These are phyloP conservation scores for Zymoseptoria brevis DNA, from an alignment of 2,329 filamentous ascomycete genomes.

Conservation along the genomic window DNA sequence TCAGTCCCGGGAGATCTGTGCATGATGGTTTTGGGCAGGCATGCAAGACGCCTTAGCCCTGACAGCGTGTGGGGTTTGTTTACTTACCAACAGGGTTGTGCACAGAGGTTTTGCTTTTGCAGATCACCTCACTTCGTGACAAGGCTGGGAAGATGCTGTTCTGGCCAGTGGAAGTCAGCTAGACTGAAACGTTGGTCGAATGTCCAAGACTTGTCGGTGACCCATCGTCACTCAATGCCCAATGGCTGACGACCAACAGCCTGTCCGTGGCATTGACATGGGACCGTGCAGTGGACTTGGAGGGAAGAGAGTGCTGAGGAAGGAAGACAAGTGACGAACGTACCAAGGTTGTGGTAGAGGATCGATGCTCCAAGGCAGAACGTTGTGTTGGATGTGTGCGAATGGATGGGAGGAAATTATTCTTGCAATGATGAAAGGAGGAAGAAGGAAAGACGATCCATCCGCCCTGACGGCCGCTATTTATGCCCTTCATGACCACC, in stretches of 20 bases:
- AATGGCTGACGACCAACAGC: not conserved
- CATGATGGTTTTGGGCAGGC: not conserved
- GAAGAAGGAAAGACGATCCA: not conserved
- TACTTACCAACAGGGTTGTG: not conserved
- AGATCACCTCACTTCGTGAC: not conserved
- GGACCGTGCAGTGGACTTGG: not conserved
- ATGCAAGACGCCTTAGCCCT: not conserved
- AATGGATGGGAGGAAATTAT: constrained; percentile 14
- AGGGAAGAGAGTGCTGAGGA: not conserved
- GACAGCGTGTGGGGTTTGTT: not conserved
- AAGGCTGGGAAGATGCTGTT: not conserved
- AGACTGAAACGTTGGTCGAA: not conserved
- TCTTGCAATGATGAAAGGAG: constrained; percentile 8
- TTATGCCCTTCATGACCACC: constrained; percentile 23
- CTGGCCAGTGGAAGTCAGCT: not conserved
- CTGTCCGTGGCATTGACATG: constrained; percentile 2
- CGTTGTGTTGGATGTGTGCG: constrained; percentile 3
- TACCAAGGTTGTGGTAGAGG: constrained; percentile 5
- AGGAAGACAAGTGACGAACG: constrained; percentile 4
- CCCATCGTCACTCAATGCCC: not conserved
- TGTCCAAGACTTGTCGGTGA: not conserved
- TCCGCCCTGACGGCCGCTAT: constrained; percentile 15
- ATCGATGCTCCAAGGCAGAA: not conserved
- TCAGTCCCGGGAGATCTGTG: constrained; percentile 7
- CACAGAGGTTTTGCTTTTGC: not conserved